Percentiles rank a stretch among this genome's conserved stretches.
These are phyloP conservation scores for Trichosporon coremiiforme DNA, from an alignment of 1,284 basidiomycete species.

Conservation along the genomic window DNA sequence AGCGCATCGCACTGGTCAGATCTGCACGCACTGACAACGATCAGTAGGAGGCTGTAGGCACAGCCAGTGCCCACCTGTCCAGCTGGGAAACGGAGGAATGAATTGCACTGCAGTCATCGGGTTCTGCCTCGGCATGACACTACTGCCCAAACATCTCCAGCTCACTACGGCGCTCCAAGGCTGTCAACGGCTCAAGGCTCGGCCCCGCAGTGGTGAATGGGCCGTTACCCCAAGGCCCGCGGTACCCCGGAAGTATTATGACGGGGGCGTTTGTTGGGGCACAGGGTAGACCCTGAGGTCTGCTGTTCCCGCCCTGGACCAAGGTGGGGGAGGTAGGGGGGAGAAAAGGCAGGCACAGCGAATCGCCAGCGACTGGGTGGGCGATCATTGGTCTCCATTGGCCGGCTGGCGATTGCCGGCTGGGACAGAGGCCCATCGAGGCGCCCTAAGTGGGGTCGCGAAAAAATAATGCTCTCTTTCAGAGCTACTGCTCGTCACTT, in stretches of 20 bases:
- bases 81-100: constrained; percentile 2
- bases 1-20: neutral
- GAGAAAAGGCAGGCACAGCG: neutral
- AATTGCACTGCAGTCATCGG: neutral
- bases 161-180: constrained; percentile 7
- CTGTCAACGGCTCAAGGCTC: neutral
- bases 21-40: neutral
- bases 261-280: constrained; percentile 7
- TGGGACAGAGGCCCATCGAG: neutral
- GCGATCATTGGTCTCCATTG: neutral
- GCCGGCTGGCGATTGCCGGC: constrained; percentile 1
- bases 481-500: neutral
- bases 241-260: constrained; percentile 5
- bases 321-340: constrained; percentile 16
- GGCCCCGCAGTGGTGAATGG: constrained; percentile 8
- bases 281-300: constrained; percentile 1
- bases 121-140: neutral
- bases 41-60: neutral
- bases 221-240: neutral
- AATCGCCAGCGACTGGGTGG: neutral
- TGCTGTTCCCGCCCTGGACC: neutral
- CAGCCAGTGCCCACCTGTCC: neutral
- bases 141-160: neutral
- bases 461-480: constrained; percentile 10
- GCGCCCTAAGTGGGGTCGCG: constrained; percentile 7